Evolutionary conservation across 176 grass and related monocot species (phyloP).

Genomic region (Aegilops sharonensis): DNA sequence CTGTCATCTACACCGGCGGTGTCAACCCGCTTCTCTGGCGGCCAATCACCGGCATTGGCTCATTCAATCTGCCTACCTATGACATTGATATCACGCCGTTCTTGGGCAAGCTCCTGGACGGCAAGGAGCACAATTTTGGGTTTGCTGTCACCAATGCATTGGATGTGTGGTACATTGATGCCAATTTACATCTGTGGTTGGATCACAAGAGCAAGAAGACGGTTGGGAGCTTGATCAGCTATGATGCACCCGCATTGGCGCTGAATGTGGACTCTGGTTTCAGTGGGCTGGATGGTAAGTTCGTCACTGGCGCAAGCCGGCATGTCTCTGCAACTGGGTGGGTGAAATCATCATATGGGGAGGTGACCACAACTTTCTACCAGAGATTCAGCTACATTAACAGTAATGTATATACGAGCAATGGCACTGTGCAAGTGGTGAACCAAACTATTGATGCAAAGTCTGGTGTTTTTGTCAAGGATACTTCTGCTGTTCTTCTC

Average conservation of each 20-base stretch:
- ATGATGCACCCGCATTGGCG: conserved; percentile 14
- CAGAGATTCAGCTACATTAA: conserved; percentile 40
- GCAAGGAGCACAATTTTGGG: conserved; percentile 40
- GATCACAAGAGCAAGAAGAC: conserved; percentile 36
- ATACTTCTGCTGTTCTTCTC: conserved; percentile 12
- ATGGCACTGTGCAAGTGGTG: conserved; percentile 36
- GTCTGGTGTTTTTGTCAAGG: conserved; percentile 33
- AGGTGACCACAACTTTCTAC: conserved; percentile 40
- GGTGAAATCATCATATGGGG: conserved; percentile 41
- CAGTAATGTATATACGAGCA: conserved; percentile 18
- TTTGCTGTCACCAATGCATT: conserved; percentile 33
- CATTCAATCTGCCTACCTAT: conserved; percentile 44
- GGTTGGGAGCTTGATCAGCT: conserved; percentile 28
- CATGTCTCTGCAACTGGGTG: conserved; percentile 32
- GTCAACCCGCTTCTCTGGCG: conserved; percentile 46
- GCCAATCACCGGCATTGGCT: conserved; percentile 42
- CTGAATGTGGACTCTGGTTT: conserved; percentile 16
- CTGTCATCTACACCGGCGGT: conserved; percentile 38
- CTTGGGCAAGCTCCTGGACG: conserved; percentile 37
- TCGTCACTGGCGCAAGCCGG: conserved; percentile 15
- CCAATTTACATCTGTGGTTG: conserved; percentile 49
- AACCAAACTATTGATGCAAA: conserved; percentile 50
- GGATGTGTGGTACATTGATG: conserved; percentile 39
- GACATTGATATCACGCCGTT: conserved; percentile 51
- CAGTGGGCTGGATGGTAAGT: conserved; percentile 42